Conservation (phyloP, 2,329 filamentous ascomycete species). For the Exophiala sideris region DNA sequence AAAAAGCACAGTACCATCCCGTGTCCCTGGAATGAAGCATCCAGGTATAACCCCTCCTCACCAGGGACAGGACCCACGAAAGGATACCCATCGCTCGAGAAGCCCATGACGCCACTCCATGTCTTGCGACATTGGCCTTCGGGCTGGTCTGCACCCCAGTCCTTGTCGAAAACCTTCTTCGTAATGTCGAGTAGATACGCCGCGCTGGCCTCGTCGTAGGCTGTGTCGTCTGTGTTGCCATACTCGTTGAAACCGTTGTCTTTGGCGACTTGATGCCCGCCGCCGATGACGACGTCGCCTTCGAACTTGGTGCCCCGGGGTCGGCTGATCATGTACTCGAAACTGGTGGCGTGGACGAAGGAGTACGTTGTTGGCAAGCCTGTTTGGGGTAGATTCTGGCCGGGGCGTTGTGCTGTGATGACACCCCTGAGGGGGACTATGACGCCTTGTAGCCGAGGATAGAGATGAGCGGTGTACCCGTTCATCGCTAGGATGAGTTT, state of each 20-base stretch:
- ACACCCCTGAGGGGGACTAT: slow-evolving; percentile 53
- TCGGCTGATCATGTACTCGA: slow-evolving; percentile 38
- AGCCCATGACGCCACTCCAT: slow-evolving; percentile 60
- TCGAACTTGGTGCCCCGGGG: slow-evolving; percentile 26
- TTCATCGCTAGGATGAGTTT: slow-evolving; percentile 54
- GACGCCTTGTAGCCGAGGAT: slow-evolving; percentile 44
- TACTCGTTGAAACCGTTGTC: slow-evolving; percentile 20
- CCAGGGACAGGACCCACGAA: slow-evolving; percentile 49
- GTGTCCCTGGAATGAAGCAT: slow-evolving; percentile 25
- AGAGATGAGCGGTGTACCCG: slow-evolving; percentile 49
- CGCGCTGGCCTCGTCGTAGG: slow-evolving; percentile 28
- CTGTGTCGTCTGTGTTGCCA: slow-evolving; percentile 31
- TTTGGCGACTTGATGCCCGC: slow-evolving; percentile 23
- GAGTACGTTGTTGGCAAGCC: slow-evolving; percentile 27
- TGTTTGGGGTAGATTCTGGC: slow-evolving; percentile 27
- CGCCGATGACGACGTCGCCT: slow-evolving; percentile 34
- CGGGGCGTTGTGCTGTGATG: slow-evolving; percentile 44
- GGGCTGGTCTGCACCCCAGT: slow-evolving; percentile 43
- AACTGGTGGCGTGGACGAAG: slow-evolving; percentile 32
- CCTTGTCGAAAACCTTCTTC: slow-evolving; percentile 33
- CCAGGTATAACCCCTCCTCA: slow-evolving; percentile 30
- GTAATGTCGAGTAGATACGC: slow-evolving; percentile 29
- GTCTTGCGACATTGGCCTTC: slow-evolving; percentile 46
- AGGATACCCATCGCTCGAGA: slow-evolving; percentile 52
- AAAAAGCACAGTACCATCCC: slow-evolving; percentile 27